Percentiles rank a stretch among this genome's conserved stretches.
Evolutionary conservation across 2,329 filamentous ascomycete species (phyloP).

Genomic region (Sporothrix sp.): DNA sequence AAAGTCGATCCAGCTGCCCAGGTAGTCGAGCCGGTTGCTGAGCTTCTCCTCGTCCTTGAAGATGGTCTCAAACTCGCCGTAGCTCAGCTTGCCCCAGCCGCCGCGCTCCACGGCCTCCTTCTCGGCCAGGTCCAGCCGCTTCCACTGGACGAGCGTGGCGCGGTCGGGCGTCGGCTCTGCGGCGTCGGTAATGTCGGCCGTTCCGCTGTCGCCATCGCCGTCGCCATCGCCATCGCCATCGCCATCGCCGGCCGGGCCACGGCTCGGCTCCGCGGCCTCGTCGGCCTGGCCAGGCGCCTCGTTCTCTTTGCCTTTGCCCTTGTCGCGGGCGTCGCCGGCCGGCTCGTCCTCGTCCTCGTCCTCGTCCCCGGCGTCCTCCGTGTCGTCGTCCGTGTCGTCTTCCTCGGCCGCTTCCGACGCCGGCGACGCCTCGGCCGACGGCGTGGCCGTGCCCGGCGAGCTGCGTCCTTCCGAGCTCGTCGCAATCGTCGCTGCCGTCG

Average conservation of each 20-base stretch:
- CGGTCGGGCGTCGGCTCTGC: constrained; percentile 19
- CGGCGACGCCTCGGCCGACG: neutral
- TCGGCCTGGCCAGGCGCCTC: no score
- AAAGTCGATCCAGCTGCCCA: constrained; percentile 86
- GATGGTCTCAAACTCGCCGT: constrained; percentile 67
- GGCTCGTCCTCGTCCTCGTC: neutral
- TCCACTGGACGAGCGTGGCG: constrained; percentile 37
- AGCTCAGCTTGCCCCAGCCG: constrained; percentile 71
- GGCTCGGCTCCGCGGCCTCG: no score
- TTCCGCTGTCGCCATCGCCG: neutral
- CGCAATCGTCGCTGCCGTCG: constrained; percentile 12
- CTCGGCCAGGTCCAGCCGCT: constrained; percentile 54
- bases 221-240: neutral
- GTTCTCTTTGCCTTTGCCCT: constrained; percentile 9
- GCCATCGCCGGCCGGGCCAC: no score
- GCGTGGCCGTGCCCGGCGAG: neutral
- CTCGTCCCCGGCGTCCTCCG: neutral
- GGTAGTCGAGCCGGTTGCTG: constrained; percentile 61
- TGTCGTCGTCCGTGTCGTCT: neutral
- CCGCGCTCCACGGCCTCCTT: constrained; percentile 58
- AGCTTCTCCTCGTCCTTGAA: constrained; percentile 58
- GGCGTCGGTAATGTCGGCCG: neutral
- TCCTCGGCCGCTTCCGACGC: neutral
- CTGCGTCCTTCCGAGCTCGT: constrained; percentile 11
- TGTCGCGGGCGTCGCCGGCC: neutral